Evolutionary conservation across 257 asterid species (phyloP).

Genomic region (Asclepias syriaca): DNA sequence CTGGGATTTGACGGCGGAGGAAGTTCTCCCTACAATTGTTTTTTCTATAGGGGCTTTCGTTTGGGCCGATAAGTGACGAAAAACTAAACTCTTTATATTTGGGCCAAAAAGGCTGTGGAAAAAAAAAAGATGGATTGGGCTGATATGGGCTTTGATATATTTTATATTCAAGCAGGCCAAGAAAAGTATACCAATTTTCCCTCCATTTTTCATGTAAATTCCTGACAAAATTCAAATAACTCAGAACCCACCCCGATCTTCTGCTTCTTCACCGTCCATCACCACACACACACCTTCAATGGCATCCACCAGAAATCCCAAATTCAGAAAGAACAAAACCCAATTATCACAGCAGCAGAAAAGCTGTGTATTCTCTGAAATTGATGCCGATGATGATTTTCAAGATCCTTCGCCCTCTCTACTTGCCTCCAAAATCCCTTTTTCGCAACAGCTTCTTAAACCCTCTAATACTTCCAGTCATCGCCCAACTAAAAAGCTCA

Average conservation of each 20-base stretch:
- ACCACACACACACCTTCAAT: slow-evolving; percentile 13
- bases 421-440: slow-evolving; percentile 25
- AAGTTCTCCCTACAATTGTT: no score
- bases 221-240: neutral
- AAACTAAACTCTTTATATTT: no score
- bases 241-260: neutral
- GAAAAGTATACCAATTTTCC: neutral
- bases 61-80: no score
- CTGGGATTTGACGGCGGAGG: no score
- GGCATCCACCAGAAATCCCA: slow-evolving; percentile 27
- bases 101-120: no score
- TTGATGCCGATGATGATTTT: slow-evolving; percentile 53
- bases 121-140: neutral
- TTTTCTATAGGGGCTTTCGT: no score
- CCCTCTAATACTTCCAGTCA: slow-evolving; percentile 19
- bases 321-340: slow-evolving; percentile 25
- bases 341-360: slow-evolving; percentile 27
- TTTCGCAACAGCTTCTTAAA: slow-evolving; percentile 29
- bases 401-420: slow-evolving; percentile 49
- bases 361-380: slow-evolving; percentile 10
- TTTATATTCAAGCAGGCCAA: no score
- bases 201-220: neutral
- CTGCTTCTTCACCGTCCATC: neutral
- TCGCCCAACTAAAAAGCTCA: slow-evolving; percentile 30
- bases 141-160: no score